A percentile compares a stretch with the other conserved stretches of the same genome.
phyloP scores from a whole-genome alignment of 257 asterid genomes.

The Oldenlandia corymbosa region DNA sequence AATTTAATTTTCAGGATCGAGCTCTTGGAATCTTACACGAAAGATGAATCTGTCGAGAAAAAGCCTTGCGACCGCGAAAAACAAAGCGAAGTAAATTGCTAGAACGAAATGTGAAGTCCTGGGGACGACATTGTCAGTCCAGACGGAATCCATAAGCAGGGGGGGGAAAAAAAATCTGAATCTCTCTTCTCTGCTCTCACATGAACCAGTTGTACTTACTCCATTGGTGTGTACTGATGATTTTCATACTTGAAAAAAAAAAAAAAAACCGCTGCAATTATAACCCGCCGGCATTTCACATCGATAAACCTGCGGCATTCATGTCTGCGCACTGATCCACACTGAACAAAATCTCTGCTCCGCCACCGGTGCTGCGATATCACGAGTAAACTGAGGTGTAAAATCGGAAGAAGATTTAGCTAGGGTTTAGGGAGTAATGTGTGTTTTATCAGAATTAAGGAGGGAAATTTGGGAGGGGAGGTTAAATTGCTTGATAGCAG shows the following conservation, averaged over 20 bases:
- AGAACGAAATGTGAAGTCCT: conserved; percentile 39
- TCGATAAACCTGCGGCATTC: neutral
- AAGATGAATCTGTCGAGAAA: conserved; percentile 68
- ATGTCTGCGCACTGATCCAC: too few relatives aligned
- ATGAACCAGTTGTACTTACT: neutral
- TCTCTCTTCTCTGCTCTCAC: too few relatives aligned
- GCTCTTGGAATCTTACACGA: conserved; percentile 45
- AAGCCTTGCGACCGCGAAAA: conserved; percentile 58
- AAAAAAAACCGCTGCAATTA: neutral
- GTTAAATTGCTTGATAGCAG: neutral
- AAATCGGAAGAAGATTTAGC: neutral
- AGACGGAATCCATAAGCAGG: conserved; percentile 62
- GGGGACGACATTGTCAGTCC: conserved; percentile 47
- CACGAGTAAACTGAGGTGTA: too few relatives aligned
- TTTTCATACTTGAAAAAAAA: neutral
- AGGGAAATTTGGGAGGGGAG: conserved; percentile 5
- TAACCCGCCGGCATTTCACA: neutral
- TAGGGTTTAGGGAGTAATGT: conserved; percentile 4
- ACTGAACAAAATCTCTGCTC: neutral
- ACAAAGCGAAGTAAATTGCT: conserved; percentile 49
- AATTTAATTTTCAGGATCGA: neutral
- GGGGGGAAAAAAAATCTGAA: conserved; percentile 14
- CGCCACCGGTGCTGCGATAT: neutral
- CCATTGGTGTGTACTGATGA: conserved; percentile 12
- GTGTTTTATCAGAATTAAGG: neutral